Base-by-base conservation (phyloP, 305 asterid species). In the Fraxinus velutina region DNA sequence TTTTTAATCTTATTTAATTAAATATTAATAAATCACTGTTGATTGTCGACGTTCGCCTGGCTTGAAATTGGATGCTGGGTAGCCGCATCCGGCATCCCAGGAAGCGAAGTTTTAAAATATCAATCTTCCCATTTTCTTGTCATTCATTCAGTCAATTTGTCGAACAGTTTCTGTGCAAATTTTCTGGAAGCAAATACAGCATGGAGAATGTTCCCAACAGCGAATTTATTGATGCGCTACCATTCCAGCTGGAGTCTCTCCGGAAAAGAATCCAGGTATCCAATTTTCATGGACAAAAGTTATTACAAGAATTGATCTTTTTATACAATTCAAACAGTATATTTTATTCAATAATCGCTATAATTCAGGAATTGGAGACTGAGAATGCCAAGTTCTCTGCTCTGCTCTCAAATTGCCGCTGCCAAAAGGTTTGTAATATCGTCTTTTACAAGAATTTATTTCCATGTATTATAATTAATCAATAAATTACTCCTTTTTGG, bases 341-440 rank as follows among this genome's bases (percentile, higher is more conserved):
- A 55, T 76, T 70, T 76, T 72, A 30, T 74, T 52, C 27, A 68
- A 71, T 37, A 55, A 79, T 82, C 73, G 75, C 30, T 74, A 84
- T 73, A 81, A 62, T 17, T 24, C 90, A 95, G 98, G 96, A 90
- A 42, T 83, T 94, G 60, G 95, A 92, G 85, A 75, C 88, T 32
- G 91, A 88, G 88, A 95, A 95, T 60, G 91, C 88, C 21, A 79
- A 86, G 81, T 86, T 95, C 62, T 87, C 91, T 24, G 71, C 76
- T 73, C 84, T 76, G 82, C 89, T 94, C 42, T 86, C 92, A 0
- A 86, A 34, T 83, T 95, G 99, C 89, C 79, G 77, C 78, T 93
- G 99, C 88, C 86, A 84, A 73, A 86, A 93, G 94, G 97, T 93
- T 27, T 37, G 76, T 60, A 30, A 27, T 3, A 6, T 77, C 1